These are phyloP conservation scores for Chaetoscypha palmicola DNA, from an alignment of 2,329 filamentous ascomycete species.

Conservation along the genomic window DNA sequence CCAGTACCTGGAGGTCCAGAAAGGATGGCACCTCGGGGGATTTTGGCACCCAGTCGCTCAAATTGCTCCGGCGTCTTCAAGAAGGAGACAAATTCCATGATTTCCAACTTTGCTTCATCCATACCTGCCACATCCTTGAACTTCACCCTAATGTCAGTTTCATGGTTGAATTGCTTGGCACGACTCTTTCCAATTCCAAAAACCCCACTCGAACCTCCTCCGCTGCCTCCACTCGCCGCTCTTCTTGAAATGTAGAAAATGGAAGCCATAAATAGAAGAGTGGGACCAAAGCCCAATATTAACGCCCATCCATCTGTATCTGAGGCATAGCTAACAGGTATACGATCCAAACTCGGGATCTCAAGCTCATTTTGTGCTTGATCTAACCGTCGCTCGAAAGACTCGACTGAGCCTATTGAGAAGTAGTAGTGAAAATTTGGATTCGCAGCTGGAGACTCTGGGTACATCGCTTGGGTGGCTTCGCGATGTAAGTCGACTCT, in stretches of 20 bases:
- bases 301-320: slow-evolving; percentile 68
- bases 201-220: slow-evolving; percentile 65
- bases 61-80: slow-evolving; percentile 89
- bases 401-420: slow-evolving; percentile 88
- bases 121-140: slow-evolving; percentile 95
- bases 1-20: slow-evolving; percentile 97
- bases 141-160: slow-evolving; percentile 93
- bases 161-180: slow-evolving; percentile 96
- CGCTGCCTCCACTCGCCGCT: slow-evolving; percentile 61
- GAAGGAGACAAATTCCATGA: slow-evolving; percentile 99
- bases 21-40: slow-evolving; percentile 90
- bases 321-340: slow-evolving; percentile 80
- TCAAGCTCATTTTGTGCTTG: slow-evolving; percentile 80
- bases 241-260: slow-evolving; percentile 74
- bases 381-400: slow-evolving; percentile 84
- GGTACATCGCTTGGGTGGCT: slow-evolving; percentile 63
- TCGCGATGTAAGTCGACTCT: slow-evolving; percentile 74
- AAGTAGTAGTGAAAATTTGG: slow-evolving; percentile 82
- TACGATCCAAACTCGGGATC: slow-evolving; percentile 81
- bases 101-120: slow-evolving; percentile 96
- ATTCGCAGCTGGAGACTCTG: slow-evolving; percentile 63
- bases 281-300: slow-evolving; percentile 74
- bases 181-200: slow-evolving; percentile 95
- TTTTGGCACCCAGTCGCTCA: slow-evolving; percentile 92
- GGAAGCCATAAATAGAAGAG: slow-evolving; percentile 75